Evolutionary conservation across 345 rosid genomes (phyloP), one percentile per base, ranked within the genome.

Genomic region (Populus davidiana): DNA sequence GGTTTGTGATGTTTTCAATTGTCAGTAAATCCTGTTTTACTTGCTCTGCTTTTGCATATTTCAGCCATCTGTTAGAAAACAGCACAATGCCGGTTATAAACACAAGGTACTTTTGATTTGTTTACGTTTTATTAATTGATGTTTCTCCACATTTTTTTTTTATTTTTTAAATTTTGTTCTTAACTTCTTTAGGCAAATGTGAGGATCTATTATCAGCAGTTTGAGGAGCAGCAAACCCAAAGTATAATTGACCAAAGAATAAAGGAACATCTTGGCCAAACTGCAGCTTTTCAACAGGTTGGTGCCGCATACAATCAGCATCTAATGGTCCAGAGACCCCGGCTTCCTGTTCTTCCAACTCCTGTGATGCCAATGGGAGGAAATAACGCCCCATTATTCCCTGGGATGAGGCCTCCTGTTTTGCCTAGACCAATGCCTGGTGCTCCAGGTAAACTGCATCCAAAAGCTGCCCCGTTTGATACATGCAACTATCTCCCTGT

Each of bases 11-110:
- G 17, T 44, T 44, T 47, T 47, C 52, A 47, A 47, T 47, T 47
- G 17, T 14, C 52, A 14, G 18, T 47, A 47, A 47, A 47, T 14
- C 52, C 52, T 47, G 50, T 47, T 14, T 47, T 4, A 47, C 50
- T 18, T 79, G 31, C 33, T 47, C 59, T 35, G 21, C 27, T 56
- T 17, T n/a, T 39, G 4, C 74, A 14, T 67, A 43, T 79, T 82
- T 80, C 91, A 96, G 98, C 99, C 99, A 9, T 94, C 99, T 44
- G 99, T 96, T 81, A 92, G 98, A 85, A 96, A 94, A 86, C 99
- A 96, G 82, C 98, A 96, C 83, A 96, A 96, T 80, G 99, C 99
- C 2, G 99, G 99, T 47, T 93, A 93, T 89, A 96, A 96, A 78
- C 99, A 96, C 84, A 96, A 96, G 99, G 99, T 92, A 83, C 69